These are phyloP conservation scores for Venturia pyrina DNA, from an alignment of 2,329 filamentous ascomycete species.

Conservation along the genomic window DNA sequence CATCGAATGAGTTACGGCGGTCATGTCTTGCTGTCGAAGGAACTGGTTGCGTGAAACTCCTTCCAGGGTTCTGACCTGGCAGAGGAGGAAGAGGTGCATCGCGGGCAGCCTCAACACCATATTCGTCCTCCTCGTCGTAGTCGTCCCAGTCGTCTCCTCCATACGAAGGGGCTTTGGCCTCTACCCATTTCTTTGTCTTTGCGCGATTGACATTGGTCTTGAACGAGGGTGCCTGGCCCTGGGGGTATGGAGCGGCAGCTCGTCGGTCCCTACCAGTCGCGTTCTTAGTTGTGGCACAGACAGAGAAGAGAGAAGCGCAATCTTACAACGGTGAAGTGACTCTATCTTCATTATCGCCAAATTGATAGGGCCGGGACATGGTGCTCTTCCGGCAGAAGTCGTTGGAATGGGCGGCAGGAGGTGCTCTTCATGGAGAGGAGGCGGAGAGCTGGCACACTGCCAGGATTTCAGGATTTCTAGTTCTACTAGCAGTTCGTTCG, in stretches of 20 bases:
- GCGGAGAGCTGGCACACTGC: neutral
- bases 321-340: constrained; percentile 16
- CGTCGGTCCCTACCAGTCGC: constrained; percentile 20
- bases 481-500: neutral
- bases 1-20: constrained; percentile 43
- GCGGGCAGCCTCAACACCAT: constrained; percentile 39
- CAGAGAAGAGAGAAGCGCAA: constrained; percentile 1
- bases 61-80: constrained; percentile 31
- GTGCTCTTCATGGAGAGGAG: neutral
- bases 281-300: neutral
- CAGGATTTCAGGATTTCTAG: no score
- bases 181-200: constrained; percentile 92
- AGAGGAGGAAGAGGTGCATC: constrained; percentile 32
- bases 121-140: constrained; percentile 46
- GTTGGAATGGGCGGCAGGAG: neutral
- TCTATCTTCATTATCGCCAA: constrained; percentile 24
- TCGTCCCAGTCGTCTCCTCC: constrained; percentile 92
- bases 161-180: constrained; percentile 77
- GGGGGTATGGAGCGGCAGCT: constrained; percentile 18
- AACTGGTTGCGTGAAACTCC: constrained; percentile 32
- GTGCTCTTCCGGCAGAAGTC: neutral
- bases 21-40: neutral
- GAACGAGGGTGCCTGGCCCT: constrained; percentile 48
- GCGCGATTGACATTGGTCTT: constrained; percentile 78
- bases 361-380: constrained; percentile 32